Percentiles rank a stretch among this genome's conserved stretches.
These are phyloP conservation scores for Kwoniella mangroviensis DNA, from an alignment of 768 basidiomycete species.

Conservation along the genomic window DNA sequence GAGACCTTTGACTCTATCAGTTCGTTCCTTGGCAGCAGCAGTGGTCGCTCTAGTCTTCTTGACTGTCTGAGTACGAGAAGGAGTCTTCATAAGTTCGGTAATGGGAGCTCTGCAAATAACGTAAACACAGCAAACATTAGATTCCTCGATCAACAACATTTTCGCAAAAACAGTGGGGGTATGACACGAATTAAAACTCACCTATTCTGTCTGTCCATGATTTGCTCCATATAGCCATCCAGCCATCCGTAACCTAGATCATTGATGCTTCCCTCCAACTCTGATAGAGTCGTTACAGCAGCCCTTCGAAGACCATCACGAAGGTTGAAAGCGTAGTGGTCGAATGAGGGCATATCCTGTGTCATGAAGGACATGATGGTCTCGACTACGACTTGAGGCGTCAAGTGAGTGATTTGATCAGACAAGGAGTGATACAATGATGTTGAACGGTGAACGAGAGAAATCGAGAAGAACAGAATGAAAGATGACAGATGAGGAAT, in stretches of 20 bases:
- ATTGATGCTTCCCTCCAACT: constrained; percentile 48
- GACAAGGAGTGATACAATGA: neutral
- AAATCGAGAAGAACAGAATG: constrained; percentile 10
- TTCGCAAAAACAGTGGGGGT: too few species aligned
- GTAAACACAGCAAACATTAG: neutral
- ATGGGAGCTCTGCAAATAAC: constrained; percentile 33
- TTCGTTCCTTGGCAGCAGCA: constrained; percentile 44
- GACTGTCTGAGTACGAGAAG: constrained; percentile 48
- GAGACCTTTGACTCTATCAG: constrained; percentile 41
- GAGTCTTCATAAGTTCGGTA: constrained; percentile 54
- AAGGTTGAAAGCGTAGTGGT: constrained; percentile 46
- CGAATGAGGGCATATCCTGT: constrained; percentile 17
- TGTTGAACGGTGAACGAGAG: neutral
- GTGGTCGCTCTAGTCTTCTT: constrained; percentile 55
- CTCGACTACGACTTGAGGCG: neutral
- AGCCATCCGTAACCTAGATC: constrained; percentile 54
- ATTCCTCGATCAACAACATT: neutral
- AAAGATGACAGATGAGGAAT: constrained; percentile 2
- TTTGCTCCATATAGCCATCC: constrained; percentile 50
- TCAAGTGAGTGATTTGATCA: neutral
- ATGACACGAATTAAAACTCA: constrained; percentile 5
- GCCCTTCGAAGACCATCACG: constrained; percentile 36
- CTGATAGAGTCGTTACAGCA: constrained; percentile 34
- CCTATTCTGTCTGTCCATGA: constrained; percentile 37
- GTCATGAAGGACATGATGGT: constrained; percentile 2